Base-by-base conservation (phyloP, 2,329 filamentous ascomycete species). In the Aspergillus niger region DNA sequence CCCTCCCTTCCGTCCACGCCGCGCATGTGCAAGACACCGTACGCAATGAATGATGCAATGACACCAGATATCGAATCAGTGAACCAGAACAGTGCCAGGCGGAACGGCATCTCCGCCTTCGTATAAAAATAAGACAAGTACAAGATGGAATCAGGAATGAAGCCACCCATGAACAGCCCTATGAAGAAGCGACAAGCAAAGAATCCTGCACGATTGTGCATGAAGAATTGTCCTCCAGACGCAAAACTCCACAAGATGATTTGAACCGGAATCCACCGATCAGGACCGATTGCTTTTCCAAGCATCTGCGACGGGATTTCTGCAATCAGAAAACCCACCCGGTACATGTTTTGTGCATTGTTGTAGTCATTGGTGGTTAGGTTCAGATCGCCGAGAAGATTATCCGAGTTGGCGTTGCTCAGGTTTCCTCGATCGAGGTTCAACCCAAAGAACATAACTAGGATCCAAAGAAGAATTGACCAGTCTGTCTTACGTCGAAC, bases 101-200 rank as follows among this genome's bases (percentile, higher is more conserved):
- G 71, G 20, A 78, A 65, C 1, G 75, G 72, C 38, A 75, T 67
- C 22, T 76, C 72, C 1, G 63, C 43, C 44, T 72, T 67, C 5
- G 70, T 75, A 57, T 77, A 80, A 59, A 78, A 79, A 63, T 79
- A 79, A 2, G 73, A 75, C 3, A 76, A 63, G 32, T 74, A 76
- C 1, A 78, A 61, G 10, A 67, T 65, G 3, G 71, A 71, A 39
- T 75, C 80, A 65, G 81, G 81, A 30, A 83, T 83, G 58, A 83
- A 83, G 0, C 81, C 81, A 20, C 82, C 81, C 77, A 81, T 81
- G 15, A 81, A 66, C 2, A 83, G 71, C 1, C 81, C 82, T 2
- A 84, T 64, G 2, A 83, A 63, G 2, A 76, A 76, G 32, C 80
- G 77, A 58, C 77, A 72, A 2, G 76, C 76, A 52, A 77, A 81